Evolutionary conservation across 2,329 filamentous ascomycete species (phyloP).

Genomic region (Xylaria polymorpha): DNA sequence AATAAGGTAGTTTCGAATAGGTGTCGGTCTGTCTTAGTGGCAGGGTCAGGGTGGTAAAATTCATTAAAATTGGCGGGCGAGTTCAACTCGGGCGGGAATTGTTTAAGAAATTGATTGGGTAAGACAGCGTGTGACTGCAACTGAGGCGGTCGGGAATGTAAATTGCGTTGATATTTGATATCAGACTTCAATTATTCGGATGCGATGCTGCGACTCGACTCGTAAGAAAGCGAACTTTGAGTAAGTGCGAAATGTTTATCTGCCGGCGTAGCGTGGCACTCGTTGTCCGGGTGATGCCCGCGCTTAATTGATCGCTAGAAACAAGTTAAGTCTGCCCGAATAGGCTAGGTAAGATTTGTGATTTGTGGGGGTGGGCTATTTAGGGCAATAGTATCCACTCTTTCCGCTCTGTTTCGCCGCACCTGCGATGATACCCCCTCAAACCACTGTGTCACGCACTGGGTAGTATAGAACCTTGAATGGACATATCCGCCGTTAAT

Average conservation of each 20-base stretch:
- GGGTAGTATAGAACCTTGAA: too few species aligned
- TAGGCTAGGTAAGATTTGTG: not conserved
- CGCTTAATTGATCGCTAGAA: slow-evolving; percentile 4
- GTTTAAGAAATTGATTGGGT: not conserved
- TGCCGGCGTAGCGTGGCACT: slow-evolving; percentile 16
- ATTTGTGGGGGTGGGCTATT: not conserved
- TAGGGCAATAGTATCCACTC: not conserved
- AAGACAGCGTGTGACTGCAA: not conserved
- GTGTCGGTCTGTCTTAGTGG: not conserved
- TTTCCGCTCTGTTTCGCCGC: not conserved
- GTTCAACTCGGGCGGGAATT: not conserved
- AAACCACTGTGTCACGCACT: not conserved
- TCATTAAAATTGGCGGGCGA: slow-evolving; percentile 12
- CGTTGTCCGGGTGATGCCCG: slow-evolving; percentile 26
- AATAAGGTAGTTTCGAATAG: not conserved
- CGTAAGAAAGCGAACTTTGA: not conserved
- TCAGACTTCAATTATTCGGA: slow-evolving; percentile 13
- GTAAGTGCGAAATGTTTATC: slow-evolving; percentile 23
- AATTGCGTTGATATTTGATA: slow-evolving; percentile 13
- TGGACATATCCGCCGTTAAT: too few species aligned
- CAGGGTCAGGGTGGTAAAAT: not conserved
- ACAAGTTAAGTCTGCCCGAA: not conserved
- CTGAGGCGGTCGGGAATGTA: slow-evolving; percentile 9
- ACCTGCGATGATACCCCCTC: too few species aligned
- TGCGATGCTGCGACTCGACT: slow-evolving; percentile 1